These are phyloP conservation scores for Epichloe uncinata DNA, from an alignment of 2,329 filamentous ascomycete genomes.

Conservation along the genomic window DNA sequence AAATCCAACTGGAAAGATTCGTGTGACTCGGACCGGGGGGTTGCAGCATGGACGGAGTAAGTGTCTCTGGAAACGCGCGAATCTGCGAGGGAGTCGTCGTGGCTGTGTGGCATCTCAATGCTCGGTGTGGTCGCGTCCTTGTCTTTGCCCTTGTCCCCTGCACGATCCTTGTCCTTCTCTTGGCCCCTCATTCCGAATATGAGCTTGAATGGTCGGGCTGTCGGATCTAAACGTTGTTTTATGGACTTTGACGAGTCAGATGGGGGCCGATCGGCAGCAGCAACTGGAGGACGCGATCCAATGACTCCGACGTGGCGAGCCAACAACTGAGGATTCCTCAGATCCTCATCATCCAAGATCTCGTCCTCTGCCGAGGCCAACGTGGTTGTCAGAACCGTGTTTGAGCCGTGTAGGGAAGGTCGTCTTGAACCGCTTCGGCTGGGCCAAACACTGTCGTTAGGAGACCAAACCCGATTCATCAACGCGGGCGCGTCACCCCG, in stretches of 20 bases:
- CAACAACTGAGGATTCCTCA: slow-evolving; percentile 37
- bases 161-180: slow-evolving; percentile 20
- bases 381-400: slow-evolving; percentile 46
- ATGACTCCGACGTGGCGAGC: slow-evolving; percentile 57
- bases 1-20: slow-evolving; percentile 45
- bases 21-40: slow-evolving; percentile 46
- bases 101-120: slow-evolving; percentile 22
- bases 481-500: slow-evolving; percentile 30
- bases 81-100: slow-evolving; percentile 37
- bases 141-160: slow-evolving; percentile 26
- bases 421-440: slow-evolving; percentile 63
- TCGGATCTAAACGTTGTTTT: slow-evolving; percentile 64
- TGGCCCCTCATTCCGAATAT: slow-evolving; percentile 39
- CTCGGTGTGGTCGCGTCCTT: slow-evolving; percentile 24
- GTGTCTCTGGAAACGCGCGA: slow-evolving; percentile 43
- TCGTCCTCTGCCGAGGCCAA: slow-evolving; percentile 52
- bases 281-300: slow-evolving; percentile 54
- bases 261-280: slow-evolving; percentile 1
- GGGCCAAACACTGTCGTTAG: slow-evolving; percentile 35
- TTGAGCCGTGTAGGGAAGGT: slow-evolving; percentile 68
- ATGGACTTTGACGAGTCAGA: slow-evolving; percentile 20
- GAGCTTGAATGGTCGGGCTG: slow-evolving; percentile 76
- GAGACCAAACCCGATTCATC: slow-evolving; percentile 52
- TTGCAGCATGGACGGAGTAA: slow-evolving; percentile 42
- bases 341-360: slow-evolving; percentile 44